Percentiles rank a stretch among this genome's conserved stretches.
phyloP scores from a whole-genome alignment of 768 basidiomycete species.

The Fibroporia radiculosa region DNA sequence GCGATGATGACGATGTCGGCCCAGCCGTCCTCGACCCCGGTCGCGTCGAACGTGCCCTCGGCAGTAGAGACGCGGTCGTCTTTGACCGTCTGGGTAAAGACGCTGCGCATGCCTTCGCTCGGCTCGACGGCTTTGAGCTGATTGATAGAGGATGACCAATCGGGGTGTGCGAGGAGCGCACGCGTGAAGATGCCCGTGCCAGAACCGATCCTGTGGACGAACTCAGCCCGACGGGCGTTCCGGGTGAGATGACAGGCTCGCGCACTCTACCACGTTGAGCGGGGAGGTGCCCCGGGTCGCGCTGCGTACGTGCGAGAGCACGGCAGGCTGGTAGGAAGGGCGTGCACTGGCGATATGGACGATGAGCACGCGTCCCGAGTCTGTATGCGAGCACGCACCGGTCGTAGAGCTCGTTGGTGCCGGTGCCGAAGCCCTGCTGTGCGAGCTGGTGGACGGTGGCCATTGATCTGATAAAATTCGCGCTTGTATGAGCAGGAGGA shows the following conservation, averaged over 20 bases:
- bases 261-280: constrained; percentile 67
- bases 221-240: not conserved
- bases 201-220: constrained; percentile 54
- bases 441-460: constrained; percentile 55
- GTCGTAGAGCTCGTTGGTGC: constrained; percentile 82
- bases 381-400: constrained; percentile 32
- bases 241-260: not conserved
- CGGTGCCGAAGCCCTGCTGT: constrained; percentile 64
- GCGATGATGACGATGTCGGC: constrained; percentile 77
- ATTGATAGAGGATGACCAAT: constrained; percentile 42
- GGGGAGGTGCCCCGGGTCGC: constrained; percentile 30
- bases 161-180: constrained; percentile 59
- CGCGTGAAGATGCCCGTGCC: constrained; percentile 90
- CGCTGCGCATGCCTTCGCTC: constrained; percentile 75
- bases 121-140: constrained; percentile 74
- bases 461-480: too few species aligned
- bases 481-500: not conserved
- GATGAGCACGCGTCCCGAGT: too few species aligned
- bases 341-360: constrained; percentile 44
- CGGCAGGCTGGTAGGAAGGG: constrained; percentile 70
- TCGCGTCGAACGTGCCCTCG: constrained; percentile 69
- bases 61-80: constrained; percentile 44
- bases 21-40: constrained; percentile 54
- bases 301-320: constrained; percentile 53
- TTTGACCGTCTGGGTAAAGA: constrained; percentile 49